Evolutionary conservation across 164 flowering plant species (phyloP).

Genomic region (Vitis labrusca): DNA sequence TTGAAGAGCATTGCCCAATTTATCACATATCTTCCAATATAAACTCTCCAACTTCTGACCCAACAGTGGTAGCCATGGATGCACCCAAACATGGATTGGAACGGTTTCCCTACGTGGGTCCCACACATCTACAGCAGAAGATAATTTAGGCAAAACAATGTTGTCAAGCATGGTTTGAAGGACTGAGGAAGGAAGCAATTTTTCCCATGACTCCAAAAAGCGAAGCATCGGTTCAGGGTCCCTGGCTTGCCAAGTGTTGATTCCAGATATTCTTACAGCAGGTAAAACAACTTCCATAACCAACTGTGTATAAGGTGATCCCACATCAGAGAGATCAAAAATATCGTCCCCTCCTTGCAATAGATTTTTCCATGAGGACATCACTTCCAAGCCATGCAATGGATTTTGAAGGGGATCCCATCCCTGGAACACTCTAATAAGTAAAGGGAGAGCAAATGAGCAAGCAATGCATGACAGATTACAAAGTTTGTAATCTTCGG

Average conservation of each 20-base stretch:
- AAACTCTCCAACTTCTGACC: conserved; percentile 71
- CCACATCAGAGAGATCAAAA: conserved; percentile 40
- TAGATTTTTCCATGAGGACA: conserved; percentile 63
- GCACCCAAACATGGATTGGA: conserved; percentile 89
- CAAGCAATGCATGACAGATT: conserved; percentile 81
- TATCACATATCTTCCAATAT: conserved; percentile 64
- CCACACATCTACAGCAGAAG: conserved; percentile 82
- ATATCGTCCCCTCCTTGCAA: conserved; percentile 63
- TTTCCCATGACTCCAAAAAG: conserved; percentile 81
- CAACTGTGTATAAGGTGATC: conserved; percentile 66
- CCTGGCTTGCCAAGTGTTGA: conserved; percentile 82
- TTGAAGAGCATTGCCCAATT: conserved; percentile 78
- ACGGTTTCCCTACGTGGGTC: conserved; percentile 83
- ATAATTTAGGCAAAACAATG: conserved; percentile 74
- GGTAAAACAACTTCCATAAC: conserved; percentile 80
- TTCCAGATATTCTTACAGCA: conserved; percentile 80
- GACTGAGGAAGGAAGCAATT: conserved; percentile 62
- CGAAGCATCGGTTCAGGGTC: conserved; percentile 90
- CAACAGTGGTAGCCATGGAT: conserved; percentile 86
- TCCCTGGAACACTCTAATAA: conserved; percentile 76
- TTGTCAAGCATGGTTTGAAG: conserved; percentile 60
- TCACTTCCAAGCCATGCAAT: conserved; percentile 54
- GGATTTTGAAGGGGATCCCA: conserved; percentile 90
- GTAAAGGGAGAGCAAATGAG: conserved; percentile 64
- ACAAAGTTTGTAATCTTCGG: conserved; percentile 69